phyloP scores from a whole-genome alignment of 306 rosid species.

The Hippophae tibetana region DNA sequence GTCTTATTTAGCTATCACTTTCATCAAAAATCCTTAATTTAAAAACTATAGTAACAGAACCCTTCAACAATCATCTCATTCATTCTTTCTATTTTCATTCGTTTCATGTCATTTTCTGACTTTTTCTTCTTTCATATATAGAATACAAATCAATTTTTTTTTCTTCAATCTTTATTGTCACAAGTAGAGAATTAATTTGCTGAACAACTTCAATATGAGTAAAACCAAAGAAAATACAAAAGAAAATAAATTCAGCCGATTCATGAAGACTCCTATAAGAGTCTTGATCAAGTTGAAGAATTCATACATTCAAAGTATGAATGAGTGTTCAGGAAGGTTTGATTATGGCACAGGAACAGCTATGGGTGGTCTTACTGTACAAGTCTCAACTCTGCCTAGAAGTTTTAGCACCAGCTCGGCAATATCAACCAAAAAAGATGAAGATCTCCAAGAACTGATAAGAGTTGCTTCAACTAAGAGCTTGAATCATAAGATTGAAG shows the following conservation, averaged over 20 bases:
- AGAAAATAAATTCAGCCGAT: constrained; percentile 12
- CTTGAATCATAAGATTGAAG: constrained; percentile 1
- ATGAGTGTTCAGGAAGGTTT: constrained; percentile 19
- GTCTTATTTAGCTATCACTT: constrained; percentile 1
- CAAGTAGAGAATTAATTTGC: no score
- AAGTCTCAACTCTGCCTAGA: constrained; percentile 25
- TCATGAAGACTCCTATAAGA: constrained; percentile 38
- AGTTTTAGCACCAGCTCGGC: constrained; percentile 37
- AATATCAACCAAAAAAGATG: constrained; percentile 1
- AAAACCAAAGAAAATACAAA: constrained; percentile 10
- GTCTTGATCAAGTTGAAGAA: constrained; percentile 33
- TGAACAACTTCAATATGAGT: constrained; percentile 6
- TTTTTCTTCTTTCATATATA: no score
- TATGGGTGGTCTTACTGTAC: constrained; percentile 27
- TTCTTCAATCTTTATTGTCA: no score
- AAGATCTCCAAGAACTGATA: constrained; percentile 42
- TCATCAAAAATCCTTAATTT: not conserved
- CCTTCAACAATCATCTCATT: no score
- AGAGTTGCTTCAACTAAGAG: constrained; percentile 31
- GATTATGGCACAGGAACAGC: constrained; percentile 7
- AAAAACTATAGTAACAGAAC: no score
- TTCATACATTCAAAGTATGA: constrained; percentile 43
- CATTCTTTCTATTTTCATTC: no score
- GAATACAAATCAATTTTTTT: no score
- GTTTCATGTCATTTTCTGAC: no score